phyloP scores from a whole-genome alignment of 2,329 filamentous ascomycete genomes.

The Juglanconis sp. region DNA sequence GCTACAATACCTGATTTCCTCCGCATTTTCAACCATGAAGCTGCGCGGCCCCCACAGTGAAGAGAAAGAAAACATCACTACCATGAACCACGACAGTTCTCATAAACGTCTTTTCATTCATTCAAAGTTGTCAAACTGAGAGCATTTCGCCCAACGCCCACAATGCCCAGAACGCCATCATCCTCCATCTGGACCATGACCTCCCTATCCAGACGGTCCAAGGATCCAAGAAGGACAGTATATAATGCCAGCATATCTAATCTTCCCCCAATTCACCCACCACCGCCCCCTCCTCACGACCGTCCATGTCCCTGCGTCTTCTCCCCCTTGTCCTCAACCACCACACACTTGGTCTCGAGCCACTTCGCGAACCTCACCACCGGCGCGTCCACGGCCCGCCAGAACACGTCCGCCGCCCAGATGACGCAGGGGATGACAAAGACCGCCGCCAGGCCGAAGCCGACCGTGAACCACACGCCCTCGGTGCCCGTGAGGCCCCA shows the following conservation, averaged over 20 bases:
- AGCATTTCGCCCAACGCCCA: no score
- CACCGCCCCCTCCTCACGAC: not conserved
- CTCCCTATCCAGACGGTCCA: no score
- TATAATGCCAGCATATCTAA: not conserved
- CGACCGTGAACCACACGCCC: slow-evolving; percentile 41
- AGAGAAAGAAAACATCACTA: no score
- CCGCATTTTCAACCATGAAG: no score
- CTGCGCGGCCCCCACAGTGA: no score
- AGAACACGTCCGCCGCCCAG: slow-evolving; percentile 55
- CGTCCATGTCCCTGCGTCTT: not conserved
- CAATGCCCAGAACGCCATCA: no score
- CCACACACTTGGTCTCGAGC: slow-evolving; percentile 44
- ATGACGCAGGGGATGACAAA: slow-evolving; percentile 51
- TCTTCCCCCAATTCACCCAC: not conserved
- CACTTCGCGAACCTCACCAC: slow-evolving; percentile 55
- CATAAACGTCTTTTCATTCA: no score
- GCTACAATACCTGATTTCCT: no score
- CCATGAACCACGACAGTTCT: no score
- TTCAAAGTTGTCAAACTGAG: no score
- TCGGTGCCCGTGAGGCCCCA: slow-evolving; percentile 47
- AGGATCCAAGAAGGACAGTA: no score
- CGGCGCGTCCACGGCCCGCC: slow-evolving; percentile 53
- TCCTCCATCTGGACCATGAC: no score
- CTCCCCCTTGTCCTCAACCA: slow-evolving; percentile 13
- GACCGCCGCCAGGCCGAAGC: slow-evolving; percentile 43